Evolutionary conservation across 1,284 basidiomycete species (phyloP).

Genomic region (Rhodotorula sp.): DNA sequence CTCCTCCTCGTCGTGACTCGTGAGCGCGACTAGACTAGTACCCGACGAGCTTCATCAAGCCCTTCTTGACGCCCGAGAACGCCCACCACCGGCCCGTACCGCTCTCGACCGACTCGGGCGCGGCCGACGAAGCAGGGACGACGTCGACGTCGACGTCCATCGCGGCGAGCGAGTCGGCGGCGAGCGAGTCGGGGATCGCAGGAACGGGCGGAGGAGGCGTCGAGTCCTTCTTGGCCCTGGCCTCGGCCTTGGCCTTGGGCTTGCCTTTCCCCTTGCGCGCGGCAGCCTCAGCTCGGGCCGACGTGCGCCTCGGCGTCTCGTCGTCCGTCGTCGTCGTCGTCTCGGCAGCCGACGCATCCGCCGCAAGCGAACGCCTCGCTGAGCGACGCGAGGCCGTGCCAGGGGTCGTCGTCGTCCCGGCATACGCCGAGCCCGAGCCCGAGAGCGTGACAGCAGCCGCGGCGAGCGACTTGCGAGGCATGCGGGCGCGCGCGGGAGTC

Average conservation of each 20-base stretch:
- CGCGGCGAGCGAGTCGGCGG: too few relatives aligned
- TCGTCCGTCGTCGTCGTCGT: background rate
- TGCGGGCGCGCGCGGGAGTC: too few relatives aligned
- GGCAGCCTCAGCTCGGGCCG: background rate
- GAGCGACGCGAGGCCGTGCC: background rate
- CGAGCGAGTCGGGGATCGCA: too few relatives aligned
- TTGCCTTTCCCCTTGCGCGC: background rate
- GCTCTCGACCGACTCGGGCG: background rate
- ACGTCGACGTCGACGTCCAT: background rate
- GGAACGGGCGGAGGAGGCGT: background rate
- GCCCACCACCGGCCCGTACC: background rate
- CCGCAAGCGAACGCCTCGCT: background rate
- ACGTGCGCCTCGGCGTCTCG: background rate
- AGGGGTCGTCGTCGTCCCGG: background rate
- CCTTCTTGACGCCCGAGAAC: conserved; percentile 2
- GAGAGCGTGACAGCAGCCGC: too few relatives aligned
- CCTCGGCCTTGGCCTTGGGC: background rate
- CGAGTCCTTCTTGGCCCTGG: background rate
- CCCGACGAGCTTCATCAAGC: conserved; percentile 12
- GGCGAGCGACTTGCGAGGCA: too few relatives aligned
- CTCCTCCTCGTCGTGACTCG: too few relatives aligned
- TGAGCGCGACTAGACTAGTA: background rate
- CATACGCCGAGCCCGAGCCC: background rate
- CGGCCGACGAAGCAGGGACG: background rate
- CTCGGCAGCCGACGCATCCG: background rate